These are phyloP conservation scores for Hypomyces perniciosus DNA, from an alignment of 2,329 filamentous ascomycete genomes.

Conservation along the genomic window DNA sequence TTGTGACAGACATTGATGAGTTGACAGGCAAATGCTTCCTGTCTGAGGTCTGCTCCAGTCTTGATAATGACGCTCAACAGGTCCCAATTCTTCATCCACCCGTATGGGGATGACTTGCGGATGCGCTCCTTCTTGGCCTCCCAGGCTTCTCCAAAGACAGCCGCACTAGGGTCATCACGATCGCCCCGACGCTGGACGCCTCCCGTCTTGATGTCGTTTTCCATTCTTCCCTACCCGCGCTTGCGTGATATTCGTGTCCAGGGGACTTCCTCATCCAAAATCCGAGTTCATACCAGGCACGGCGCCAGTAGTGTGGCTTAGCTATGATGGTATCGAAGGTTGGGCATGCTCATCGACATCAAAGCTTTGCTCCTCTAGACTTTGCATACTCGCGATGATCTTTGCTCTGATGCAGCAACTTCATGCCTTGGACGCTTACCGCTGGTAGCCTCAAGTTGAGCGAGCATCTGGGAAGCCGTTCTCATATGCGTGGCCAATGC, in stretches of 20 bases:
- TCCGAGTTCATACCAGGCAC: slow-evolving; percentile 36
- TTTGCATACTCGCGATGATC: slow-evolving; percentile 89
- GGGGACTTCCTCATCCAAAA: slow-evolving; percentile 49
- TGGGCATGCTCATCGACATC: slow-evolving; percentile 65
- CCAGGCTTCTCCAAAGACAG: slow-evolving; percentile 84
- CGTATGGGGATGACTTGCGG: slow-evolving; percentile 75
- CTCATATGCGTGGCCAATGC: slow-evolving; percentile 83
- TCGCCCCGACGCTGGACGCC: slow-evolving; percentile 76
- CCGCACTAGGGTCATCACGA: slow-evolving; percentile 77
- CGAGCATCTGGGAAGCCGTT: slow-evolving; percentile 80
- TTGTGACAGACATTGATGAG: slow-evolving; percentile 75
- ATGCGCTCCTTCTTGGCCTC: slow-evolving; percentile 78
- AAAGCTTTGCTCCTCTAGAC: slow-evolving; percentile 78
- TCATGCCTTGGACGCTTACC: slow-evolving; percentile 74
- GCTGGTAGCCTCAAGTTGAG: slow-evolving; percentile 73
- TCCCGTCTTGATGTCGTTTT: slow-evolving; percentile 82
- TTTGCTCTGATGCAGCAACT: slow-evolving; percentile 79
- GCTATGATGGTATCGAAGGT: slow-evolving; percentile 81
- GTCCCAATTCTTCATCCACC: slow-evolving; percentile 88
- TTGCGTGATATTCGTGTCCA: slow-evolving; percentile 52
- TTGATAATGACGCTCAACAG: slow-evolving; percentile 83
- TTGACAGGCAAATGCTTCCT: slow-evolving; percentile 83
- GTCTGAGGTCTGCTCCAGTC: slow-evolving; percentile 73
- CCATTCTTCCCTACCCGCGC: slow-evolving; percentile 78
- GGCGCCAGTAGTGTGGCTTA: slow-evolving; percentile 46